phyloP scores from a whole-genome alignment of 495 filamentous ascomycete genomes.

The Tuber brumale region DNA sequence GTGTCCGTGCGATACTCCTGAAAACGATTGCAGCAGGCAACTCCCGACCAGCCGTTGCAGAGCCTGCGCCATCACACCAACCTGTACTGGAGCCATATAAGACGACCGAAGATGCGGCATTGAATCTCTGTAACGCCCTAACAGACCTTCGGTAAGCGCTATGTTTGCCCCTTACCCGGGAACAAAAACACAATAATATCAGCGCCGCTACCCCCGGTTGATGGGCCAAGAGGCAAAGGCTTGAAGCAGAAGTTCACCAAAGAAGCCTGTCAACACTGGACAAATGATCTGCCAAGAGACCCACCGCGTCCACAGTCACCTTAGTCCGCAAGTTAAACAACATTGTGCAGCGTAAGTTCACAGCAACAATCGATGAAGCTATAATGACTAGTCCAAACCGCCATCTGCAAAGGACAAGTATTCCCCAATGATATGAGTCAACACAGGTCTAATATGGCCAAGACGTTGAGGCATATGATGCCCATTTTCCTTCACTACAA shows the following conservation, averaged over 20 bases:
- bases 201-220: no score
- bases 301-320: constrained; percentile 46
- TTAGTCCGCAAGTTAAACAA: constrained; percentile 52
- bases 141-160: no score
- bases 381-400: constrained; percentile 59
- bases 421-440: constrained; percentile 66
- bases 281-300: constrained; percentile 62
- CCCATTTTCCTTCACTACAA: no score
- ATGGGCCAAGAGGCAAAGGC: no score
- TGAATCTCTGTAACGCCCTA: no score
- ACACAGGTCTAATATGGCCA: constrained; percentile 53
- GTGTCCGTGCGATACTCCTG: constrained; percentile 80
- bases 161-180: no score
- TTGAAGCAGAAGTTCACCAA: constrained; percentile 51
- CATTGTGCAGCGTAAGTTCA: constrained; percentile 55
- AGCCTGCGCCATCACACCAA: constrained; percentile 10
- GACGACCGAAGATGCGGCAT: no score
- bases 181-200: no score
- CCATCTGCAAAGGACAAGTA: constrained; percentile 59
- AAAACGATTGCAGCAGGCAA: constrained; percentile 85
- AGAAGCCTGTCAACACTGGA: constrained; percentile 55
- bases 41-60: constrained; percentile 51
- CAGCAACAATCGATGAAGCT: constrained; percentile 66
- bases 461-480: constrained; percentile 62
- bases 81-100: no score